Evolutionary conservation across 1,284 basidiomycete species (phyloP).

Genomic region (Ganoderma resinaceum): DNA sequence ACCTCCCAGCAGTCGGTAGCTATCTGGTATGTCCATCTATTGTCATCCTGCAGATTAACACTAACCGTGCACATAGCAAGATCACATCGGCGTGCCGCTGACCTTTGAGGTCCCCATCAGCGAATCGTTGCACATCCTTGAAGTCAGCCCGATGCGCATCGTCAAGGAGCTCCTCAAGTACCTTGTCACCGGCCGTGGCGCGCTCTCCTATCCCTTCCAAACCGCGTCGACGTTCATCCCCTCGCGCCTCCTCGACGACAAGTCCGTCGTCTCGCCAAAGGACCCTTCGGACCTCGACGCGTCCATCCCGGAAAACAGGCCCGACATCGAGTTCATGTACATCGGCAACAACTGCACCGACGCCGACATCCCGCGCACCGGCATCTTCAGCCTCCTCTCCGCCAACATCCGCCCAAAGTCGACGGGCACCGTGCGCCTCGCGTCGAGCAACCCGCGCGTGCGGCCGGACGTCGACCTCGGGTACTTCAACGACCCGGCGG

Average conservation of each 20-base stretch:
- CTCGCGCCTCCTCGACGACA: constrained; percentile 35
- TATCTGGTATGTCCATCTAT: constrained; percentile 10
- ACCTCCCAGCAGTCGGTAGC: constrained; percentile 43
- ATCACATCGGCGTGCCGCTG: constrained; percentile 41
- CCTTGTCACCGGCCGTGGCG: constrained; percentile 39
- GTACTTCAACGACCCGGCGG: constrained; percentile 37
- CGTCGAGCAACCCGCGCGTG: constrained; percentile 41
- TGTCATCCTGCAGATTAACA: not conserved
- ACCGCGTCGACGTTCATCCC: constrained; percentile 39
- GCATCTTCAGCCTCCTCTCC: constrained; percentile 39
- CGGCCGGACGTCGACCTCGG: constrained; percentile 42
- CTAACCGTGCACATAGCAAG: constrained; percentile 35
- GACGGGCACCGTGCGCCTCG: constrained; percentile 42
- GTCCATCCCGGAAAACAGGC: constrained; percentile 34
- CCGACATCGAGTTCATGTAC: constrained; percentile 47
- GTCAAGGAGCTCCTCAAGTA: constrained; percentile 41
- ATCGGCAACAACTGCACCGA: constrained; percentile 30
- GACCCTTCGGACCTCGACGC: constrained; percentile 29
- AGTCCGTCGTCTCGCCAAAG: constrained; percentile 1
- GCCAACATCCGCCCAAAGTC: constrained; percentile 42
- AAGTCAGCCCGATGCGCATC: constrained; percentile 29
- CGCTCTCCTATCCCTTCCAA: constrained; percentile 41
- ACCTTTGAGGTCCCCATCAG: constrained; percentile 38
- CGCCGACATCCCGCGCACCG: constrained; percentile 31
- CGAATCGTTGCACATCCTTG: constrained; percentile 35